phyloP scores from a whole-genome alignment of 345 rosid genomes.

The Citropsis articulata region DNA sequence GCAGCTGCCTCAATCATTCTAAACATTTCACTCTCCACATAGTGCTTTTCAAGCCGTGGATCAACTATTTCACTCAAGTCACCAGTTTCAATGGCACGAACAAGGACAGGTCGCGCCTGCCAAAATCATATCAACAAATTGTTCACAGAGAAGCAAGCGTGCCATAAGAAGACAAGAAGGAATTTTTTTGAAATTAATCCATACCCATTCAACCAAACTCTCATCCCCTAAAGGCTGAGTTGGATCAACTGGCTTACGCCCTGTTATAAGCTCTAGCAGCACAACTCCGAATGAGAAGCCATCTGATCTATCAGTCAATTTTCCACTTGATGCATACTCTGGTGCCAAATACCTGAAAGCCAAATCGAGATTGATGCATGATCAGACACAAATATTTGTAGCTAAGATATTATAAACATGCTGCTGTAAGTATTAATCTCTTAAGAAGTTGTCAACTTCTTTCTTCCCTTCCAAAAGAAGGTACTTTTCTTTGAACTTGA shows the following conservation, averaged over 20 bases:
- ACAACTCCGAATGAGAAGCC: slow-evolving; percentile 97
- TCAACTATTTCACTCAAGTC: slow-evolving; percentile 65
- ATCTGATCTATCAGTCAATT: slow-evolving; percentile 90
- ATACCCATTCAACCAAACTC: slow-evolving; percentile 98
- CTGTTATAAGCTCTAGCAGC: slow-evolving; percentile 90
- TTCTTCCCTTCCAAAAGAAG: background rate
- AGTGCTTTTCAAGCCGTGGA: slow-evolving; percentile 61
- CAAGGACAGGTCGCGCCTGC: slow-evolving; percentile 83
- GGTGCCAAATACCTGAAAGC: slow-evolving; percentile 85
- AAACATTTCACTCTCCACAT: slow-evolving; percentile 66
- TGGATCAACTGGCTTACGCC: slow-evolving; percentile 88
- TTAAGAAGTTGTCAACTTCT: background rate
- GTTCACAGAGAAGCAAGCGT: background rate
- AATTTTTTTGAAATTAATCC: slow-evolving; percentile 1
- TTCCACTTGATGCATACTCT: slow-evolving; percentile 96
- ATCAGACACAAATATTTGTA: background rate
- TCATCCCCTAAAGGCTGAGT: slow-evolving; percentile 89
- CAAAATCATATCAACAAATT: background rate
- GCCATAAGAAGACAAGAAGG: background rate
- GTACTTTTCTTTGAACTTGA: background rate
- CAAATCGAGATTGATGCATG: background rate
- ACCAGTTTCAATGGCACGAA: slow-evolving; percentile 72
- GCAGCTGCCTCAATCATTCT: slow-evolving; percentile 93
- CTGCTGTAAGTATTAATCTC: background rate
- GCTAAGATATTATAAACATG: background rate